A percentile compares a stretch with the other conserved stretches of the same genome.
phyloP scores from a whole-genome alignment of 306 rosid species.

The Ceratonia siliqua region DNA sequence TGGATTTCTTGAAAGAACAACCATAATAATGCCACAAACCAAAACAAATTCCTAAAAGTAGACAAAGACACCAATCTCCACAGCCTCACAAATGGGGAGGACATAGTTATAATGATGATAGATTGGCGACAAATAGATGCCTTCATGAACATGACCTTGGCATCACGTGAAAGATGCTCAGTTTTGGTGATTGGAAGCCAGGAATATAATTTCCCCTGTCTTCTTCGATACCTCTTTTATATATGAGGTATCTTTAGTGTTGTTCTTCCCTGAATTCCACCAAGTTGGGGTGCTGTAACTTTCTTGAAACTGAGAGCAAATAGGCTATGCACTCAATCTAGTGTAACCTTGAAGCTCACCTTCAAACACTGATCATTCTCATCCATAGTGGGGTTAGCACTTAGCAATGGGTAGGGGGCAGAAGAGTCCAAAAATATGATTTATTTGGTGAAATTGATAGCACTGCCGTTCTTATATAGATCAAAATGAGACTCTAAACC shows the following conservation, averaged over 20 bases:
- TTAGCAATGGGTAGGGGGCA: background rate
- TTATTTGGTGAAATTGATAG: too few relatives aligned
- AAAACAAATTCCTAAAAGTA: too few relatives aligned
- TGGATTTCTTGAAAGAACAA: too few relatives aligned
- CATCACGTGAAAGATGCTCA: slow-evolving; percentile 56
- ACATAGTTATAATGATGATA: background rate
- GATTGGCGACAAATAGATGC: slow-evolving; percentile 23
- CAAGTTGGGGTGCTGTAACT: slow-evolving; percentile 22
- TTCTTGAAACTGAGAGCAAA: slow-evolving; percentile 12
- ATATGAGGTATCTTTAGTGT: slow-evolving; percentile 9
- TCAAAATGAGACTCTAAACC: too few relatives aligned
- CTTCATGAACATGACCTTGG: slow-evolving; percentile 38
- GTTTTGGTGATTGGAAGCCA: background rate
- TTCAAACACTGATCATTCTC: background rate
- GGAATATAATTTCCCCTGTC: slow-evolving; percentile 18
- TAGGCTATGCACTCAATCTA: slow-evolving; percentile 35
- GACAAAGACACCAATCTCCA: too few relatives aligned
- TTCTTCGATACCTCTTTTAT: slow-evolving; percentile 15
- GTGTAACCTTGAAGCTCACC: background rate
- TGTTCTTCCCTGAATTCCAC: slow-evolving; percentile 30
- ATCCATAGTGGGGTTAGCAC: background rate
- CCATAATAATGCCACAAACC: too few relatives aligned
- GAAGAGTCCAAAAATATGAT: too few relatives aligned
- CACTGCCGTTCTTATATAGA: too few relatives aligned
- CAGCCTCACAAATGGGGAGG: too few relatives aligned